Base-by-base conservation (phyloP, 148 eudicot species). In the Hydrangea macrophylla region DNA sequence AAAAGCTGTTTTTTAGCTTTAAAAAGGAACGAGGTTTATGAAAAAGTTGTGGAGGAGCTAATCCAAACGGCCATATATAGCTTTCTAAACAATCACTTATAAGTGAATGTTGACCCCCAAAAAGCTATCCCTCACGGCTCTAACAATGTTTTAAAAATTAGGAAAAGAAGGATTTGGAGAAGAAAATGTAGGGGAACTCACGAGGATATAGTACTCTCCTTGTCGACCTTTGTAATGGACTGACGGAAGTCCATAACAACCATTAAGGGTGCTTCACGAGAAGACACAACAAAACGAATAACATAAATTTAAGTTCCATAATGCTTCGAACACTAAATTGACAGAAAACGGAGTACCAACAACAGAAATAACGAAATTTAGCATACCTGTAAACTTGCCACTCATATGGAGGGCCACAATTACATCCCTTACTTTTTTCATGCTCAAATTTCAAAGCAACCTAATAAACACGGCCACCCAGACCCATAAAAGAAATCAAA, bases 151-250 rank as follows among this genome's bases (percentile, higher is more conserved):
- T 39, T 9, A 0, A 32, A 72, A 32, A 30, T 58, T n/a, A n/a
- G n/a, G 17, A 48, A 55, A 63, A 24, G 18, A 26, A 28, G 13
- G 4, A 35, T 8, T 35, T 35, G 39, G 39, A 35, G 8, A 35
- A 35, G 39, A 35, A 35, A 18, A 23, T 5, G 27, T 23, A 56
- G 30, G n/a, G 48, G 44, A 69, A 72, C 73, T 59, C 54, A 72
- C 79, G 9, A 78, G 81, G 62, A 89, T 89, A 78, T 89, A 89
- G 69, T 80, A 89, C 58, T 89, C 91, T 70, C 90, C 89, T 73
- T 78, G 91, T 33, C 95, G 86, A 32, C 95, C 95, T 82, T 86
- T 89, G 74, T 78, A 69, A 74, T 89, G 91, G 64, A 82, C 95
- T 74, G 78, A 75, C n/a, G 95, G 95, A 75, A 89, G 64, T 73